Percentiles rank a stretch among this genome's conserved stretches.
phyloP scores from a whole-genome alignment of 345 rosid genomes.

The Gossypium rotundifolium region DNA sequence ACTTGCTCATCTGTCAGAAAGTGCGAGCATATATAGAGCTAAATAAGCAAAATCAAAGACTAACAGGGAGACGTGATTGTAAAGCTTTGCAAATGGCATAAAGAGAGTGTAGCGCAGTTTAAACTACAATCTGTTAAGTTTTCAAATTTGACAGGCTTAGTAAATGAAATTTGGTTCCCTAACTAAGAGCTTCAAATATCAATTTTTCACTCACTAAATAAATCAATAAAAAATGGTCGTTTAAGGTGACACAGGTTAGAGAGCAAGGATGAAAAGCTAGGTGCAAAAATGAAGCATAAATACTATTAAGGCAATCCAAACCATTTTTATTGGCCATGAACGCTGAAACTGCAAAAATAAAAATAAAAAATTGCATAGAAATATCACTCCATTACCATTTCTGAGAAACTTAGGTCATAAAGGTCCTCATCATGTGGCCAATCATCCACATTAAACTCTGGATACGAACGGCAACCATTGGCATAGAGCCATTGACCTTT shows the following conservation, averaged over 20 bases:
- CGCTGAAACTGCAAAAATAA: conserved; percentile 1
- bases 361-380: conserved; percentile 5
- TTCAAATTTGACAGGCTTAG: neutral
- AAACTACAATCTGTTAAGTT: neutral
- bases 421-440: conserved; percentile 91
- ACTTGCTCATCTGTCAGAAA: neutral
- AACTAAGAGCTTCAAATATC: neutral
- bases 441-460: conserved; percentile 80
- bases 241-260: neutral
- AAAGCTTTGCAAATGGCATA: neutral
- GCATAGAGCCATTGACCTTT: conserved; percentile 99
- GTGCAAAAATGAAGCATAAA: neutral
- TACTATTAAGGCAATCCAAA: neutral
- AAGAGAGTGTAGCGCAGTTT: neutral
- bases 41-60: neutral
- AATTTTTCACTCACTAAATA: neutral
- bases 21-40: neutral
- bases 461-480: conserved; percentile 62
- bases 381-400: conserved; percentile 51
- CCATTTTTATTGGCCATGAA: neutral
- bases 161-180: neutral
- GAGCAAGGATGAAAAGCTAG: neutral
- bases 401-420: conserved; percentile 73
- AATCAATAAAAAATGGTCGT: neutral
- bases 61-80: neutral